Percentiles rank a stretch among this genome's conserved stretches.
Conservation (phyloP, 805 yeast genomes). For the Millerozyma miso region DNA sequence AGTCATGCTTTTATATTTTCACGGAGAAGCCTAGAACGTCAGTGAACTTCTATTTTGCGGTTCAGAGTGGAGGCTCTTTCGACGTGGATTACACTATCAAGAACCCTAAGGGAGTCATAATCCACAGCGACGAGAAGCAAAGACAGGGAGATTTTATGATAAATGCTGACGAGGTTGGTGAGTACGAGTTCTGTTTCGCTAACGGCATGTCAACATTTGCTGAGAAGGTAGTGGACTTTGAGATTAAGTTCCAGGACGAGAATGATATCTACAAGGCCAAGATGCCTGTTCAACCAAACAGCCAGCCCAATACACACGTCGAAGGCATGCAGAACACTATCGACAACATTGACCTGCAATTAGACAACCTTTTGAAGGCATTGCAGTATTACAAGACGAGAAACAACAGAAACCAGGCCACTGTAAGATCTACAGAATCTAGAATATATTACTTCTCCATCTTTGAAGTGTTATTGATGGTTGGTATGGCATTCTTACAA, state of each 20-base stretch:
- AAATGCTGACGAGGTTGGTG: conserved; percentile 63
- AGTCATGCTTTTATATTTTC: conserved; percentile 66
- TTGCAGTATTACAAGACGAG: conserved; percentile 85
- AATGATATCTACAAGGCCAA: conserved; percentile 46
- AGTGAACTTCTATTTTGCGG: conserved; percentile 78
- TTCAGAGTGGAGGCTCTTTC: conserved; percentile 73
- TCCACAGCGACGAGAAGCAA: conserved; percentile 55
- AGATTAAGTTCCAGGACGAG: conserved; percentile 50
- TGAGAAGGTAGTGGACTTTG: conserved; percentile 78
- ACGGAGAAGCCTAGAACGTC: conserved; percentile 56
- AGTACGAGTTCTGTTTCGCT: conserved; percentile 82
- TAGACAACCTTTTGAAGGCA: conserved; percentile 52
- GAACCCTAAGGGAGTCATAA: conserved; percentile 52
- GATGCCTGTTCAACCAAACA: conserved; percentile 51
- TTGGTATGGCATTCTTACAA: conserved; percentile 69
- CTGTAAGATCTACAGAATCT: conserved; percentile 74
- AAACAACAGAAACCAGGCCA: conserved; percentile 85
- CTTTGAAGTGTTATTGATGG: conserved; percentile 66
- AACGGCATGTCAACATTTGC: conserved; percentile 79
- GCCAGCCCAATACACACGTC: conserved; percentile 49
- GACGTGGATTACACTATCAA: conserved; percentile 69
- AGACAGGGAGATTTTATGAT: conserved; percentile 80
- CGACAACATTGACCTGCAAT: conserved; percentile 54
- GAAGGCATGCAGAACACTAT: conserved; percentile 52
- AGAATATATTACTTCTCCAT: conserved; percentile 76